A percentile compares a stretch with the other conserved stretches of the same genome.
phyloP scores from a whole-genome alignment of 306 rosid species.

The Elaeagnus macrophylla region DNA sequence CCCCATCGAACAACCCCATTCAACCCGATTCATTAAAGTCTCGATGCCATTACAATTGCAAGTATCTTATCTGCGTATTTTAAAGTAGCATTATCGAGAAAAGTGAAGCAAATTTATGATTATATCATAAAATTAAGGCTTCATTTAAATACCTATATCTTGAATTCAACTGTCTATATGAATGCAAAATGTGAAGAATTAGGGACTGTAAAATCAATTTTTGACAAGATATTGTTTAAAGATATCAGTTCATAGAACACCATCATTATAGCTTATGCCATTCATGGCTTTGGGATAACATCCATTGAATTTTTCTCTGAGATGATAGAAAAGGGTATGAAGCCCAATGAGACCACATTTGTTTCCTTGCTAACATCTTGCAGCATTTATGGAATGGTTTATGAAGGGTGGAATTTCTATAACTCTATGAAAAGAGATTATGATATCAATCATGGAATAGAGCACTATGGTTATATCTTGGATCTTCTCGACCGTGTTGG shows the following conservation, averaged over 20 bases:
- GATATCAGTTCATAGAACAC: constrained; percentile 51
- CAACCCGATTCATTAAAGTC: too few relatives aligned
- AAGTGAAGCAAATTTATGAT: constrained; percentile 49
- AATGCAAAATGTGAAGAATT: constrained; percentile 44
- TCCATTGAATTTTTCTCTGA: constrained; percentile 31
- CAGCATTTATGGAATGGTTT: constrained; percentile 40
- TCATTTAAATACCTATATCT: constrained; percentile 32
- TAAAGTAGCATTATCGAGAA: constrained; percentile 30
- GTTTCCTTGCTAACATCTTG: constrained; percentile 48
- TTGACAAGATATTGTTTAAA: constrained; percentile 26
- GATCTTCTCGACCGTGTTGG: constrained; percentile 46
- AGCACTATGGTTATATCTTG: constrained; percentile 51
- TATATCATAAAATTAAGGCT: constrained; percentile 25
- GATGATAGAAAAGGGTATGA: constrained; percentile 32
- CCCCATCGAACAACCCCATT: too few relatives aligned
- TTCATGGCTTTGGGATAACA: constrained; percentile 41
- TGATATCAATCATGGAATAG: constrained; percentile 41
- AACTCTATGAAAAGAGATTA: constrained; percentile 34
- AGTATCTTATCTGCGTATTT: constrained; percentile 43
- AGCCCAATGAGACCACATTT: constrained; percentile 42
- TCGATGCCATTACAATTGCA: constrained; percentile 44
- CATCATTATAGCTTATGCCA: constrained; percentile 48
- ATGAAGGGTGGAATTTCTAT: constrained; percentile 40
- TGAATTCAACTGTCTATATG: constrained; percentile 37
- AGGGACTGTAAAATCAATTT: constrained; percentile 23